Percentiles rank a stretch among this genome's conserved stretches.
Conservation (phyloP, 441 rosid species). For the Croton setiger region DNA sequence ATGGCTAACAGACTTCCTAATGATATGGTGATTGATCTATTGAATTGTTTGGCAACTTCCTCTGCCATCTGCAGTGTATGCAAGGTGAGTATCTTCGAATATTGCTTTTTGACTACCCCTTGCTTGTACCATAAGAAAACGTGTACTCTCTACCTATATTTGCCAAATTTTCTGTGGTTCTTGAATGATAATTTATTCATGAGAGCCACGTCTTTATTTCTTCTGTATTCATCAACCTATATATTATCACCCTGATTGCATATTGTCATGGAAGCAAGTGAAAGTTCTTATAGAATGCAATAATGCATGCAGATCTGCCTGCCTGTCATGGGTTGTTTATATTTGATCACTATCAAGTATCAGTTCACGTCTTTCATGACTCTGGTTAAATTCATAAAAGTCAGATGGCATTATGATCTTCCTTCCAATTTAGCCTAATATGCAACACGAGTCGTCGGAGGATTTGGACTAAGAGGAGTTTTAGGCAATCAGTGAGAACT, state of each 20-base stretch:
- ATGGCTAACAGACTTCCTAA: slow-evolving; percentile 66
- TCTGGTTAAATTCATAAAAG: too few relatives aligned
- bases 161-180: neutral
- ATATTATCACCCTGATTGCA: neutral
- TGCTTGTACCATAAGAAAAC: neutral
- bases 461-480: neutral
- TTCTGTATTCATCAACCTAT: neutral
- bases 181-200: neutral
- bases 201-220: neutral
- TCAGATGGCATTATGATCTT: too few relatives aligned
- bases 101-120: neutral
- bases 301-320: neutral
- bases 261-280: neutral
- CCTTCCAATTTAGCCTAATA: neutral
- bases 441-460: neutral
- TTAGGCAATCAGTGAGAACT: neutral
- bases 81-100: slow-evolving; percentile 45
- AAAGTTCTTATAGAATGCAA: neutral
- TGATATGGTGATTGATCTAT: slow-evolving; percentile 48
- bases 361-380: too few relatives aligned
- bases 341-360: too few relatives aligned
- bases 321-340: neutral
- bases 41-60: slow-evolving; percentile 54
- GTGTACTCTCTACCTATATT: neutral
- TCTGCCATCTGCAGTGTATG: slow-evolving; percentile 70